Evolutionary conservation across 192 early-diverging fungal genomes (phyloP).

Genomic region (Coemansia interrupta): DNA sequence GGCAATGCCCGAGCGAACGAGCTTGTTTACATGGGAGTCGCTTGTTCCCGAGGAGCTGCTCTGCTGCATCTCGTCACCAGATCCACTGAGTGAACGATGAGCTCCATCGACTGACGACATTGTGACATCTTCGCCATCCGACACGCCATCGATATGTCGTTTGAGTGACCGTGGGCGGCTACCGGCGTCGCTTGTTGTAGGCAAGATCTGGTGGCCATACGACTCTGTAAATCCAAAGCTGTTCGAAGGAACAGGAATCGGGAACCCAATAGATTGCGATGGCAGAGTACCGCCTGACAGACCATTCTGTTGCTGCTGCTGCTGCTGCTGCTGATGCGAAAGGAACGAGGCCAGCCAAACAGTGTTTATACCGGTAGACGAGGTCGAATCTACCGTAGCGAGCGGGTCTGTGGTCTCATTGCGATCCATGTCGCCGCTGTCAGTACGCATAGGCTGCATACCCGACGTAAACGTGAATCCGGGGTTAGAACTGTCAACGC

Average conservation of each 20-base stretch:
- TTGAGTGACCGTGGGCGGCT: slow-evolving; percentile 33
- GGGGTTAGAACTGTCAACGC: not conserved
- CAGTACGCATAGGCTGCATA: slow-evolving; percentile 1
- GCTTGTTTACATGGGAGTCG: slow-evolving; percentile 20
- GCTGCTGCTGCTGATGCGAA: slow-evolving; percentile 25
- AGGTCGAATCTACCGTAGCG: slow-evolving; percentile 2
- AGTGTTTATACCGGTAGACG: slow-evolving; percentile 10
- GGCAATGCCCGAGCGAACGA: slow-evolving; percentile 30
- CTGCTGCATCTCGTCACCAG: slow-evolving; percentile 17
- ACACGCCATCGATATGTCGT: slow-evolving; percentile 37
- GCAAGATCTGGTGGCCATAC: too few relatives aligned
- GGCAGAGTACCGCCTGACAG: not conserved
- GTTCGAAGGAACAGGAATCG: not conserved
- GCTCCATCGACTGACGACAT: slow-evolving; percentile 12
- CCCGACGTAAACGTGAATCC: not conserved
- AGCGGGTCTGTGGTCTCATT: not conserved
- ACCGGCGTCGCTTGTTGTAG: not conserved
- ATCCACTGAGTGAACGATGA: slow-evolving; percentile 15
- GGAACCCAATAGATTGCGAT: not conserved
- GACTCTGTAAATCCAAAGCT: not conserved
- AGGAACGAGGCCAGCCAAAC: slow-evolving; percentile 43
- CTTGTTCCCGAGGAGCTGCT: slow-evolving; percentile 7
- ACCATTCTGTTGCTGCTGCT: slow-evolving; percentile 13
- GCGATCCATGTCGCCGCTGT: not conserved
- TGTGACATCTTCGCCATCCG: slow-evolving; percentile 15